phyloP scores from a whole-genome alignment of 108 stramenopile species.

The Cyclotella kingstonii region DNA sequence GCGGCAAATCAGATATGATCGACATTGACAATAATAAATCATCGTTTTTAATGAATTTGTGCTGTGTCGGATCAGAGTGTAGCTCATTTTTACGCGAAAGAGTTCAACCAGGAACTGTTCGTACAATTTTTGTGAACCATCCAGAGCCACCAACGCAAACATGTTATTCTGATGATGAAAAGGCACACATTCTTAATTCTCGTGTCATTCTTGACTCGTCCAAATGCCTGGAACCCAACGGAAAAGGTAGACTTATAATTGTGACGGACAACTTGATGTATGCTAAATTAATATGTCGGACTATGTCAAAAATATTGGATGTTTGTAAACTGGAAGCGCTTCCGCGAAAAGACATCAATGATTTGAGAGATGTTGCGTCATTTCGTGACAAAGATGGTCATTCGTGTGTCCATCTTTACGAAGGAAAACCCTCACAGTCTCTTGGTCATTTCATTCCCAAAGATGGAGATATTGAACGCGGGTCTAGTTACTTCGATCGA shows the following conservation, averaged over 20 bases:
- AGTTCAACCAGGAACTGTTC: constrained; percentile 42
- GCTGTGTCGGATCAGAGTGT: constrained; percentile 76
- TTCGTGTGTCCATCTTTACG: constrained; percentile 42
- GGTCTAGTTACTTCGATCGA: constrained; percentile 83
- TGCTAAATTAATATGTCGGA: constrained; percentile 61
- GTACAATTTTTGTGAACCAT: constrained; percentile 77
- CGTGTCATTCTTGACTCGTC: constrained; percentile 49
- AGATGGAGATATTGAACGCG: constrained; percentile 15
- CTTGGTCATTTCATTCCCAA: constrained; percentile 55
- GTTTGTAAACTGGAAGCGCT: constrained; percentile 22
- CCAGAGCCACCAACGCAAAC: constrained; percentile 90
- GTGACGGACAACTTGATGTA: constrained; percentile 84
- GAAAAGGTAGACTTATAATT: constrained; percentile 55
- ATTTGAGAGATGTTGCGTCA: constrained; percentile 22
- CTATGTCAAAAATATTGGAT: constrained; percentile 47
- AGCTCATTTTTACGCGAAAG: constrained; percentile 59
- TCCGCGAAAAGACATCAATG: constrained; percentile 18
- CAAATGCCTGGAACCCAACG: constrained; percentile 41
- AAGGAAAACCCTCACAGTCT: constrained; percentile 60
- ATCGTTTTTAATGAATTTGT: constrained; percentile 54
- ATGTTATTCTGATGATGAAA: constrained; percentile 56
- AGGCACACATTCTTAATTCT: constrained; percentile 79
- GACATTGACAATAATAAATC: constrained; percentile 10
- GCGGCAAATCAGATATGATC: neutral
- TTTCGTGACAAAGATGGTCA: neutral